Base-by-base conservation (phyloP, 2,329 filamentous ascomycete species). In the Aspergillus awamori region DNA sequence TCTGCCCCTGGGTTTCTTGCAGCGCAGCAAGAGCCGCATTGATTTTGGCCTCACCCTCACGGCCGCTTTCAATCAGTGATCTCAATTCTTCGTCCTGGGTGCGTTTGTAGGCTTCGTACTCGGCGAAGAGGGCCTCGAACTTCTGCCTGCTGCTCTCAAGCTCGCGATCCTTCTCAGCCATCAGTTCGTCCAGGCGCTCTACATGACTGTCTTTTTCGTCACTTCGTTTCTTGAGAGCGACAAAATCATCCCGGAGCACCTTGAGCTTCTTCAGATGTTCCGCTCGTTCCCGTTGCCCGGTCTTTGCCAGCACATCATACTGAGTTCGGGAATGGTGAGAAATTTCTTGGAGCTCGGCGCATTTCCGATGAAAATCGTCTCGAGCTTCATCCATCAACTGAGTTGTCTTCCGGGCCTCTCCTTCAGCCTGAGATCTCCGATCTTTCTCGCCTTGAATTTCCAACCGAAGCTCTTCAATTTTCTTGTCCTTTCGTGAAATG, bases 401-500 rank as follows among this genome's bases (percentile, higher is more conserved):
- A 26, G 75, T 73, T 28, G 71, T 71, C 49, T 72, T 74, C 26
- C 62, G 68, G 10, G 79, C 75, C 49, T 77, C 74, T 36, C 69
- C 71, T 62, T 82, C 80, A 3, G 79, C 78, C 10, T 72, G 70
- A 1, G 73, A 67, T 22, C 80, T 74, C 61, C 77, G 75, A 26
- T 72, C 67, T 57, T 76, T 77, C 64, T 83, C 80, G 26, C 65
- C 70, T n/a, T 77, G 71, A 5, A 81, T 61, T 63, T 81, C 79
- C 3, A 65, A 59, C 39, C 75, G 76, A 26, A 82, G 61, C 43
- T 82, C 80, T 57, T 82, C 78, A 8, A 82, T 77, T 63, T 81
- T 81, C 43, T 79, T 73, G 62, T 83, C 81, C 63, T 80, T 81
- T 49, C 79, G 76, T 15, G 76, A 70, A 41, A 82, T 75, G n/a